Conservation (phyloP, 1,284 basidiomycete genomes). For the Grifola frondosa region DNA sequence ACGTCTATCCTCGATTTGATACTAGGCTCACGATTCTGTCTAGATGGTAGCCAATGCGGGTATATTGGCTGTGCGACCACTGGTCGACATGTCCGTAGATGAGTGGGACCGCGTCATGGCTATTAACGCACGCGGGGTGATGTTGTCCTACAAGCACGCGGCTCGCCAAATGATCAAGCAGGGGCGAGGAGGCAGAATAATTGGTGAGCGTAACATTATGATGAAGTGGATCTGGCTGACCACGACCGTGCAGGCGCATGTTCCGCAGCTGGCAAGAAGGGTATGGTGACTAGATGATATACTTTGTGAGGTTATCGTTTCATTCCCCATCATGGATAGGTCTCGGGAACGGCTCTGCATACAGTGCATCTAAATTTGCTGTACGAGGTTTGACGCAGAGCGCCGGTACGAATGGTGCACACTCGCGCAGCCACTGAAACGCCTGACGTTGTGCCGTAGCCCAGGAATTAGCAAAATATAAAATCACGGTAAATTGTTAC, state of each 20-base stretch:
- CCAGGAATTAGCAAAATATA: conserved; percentile 17
- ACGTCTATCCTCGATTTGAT: neutral
- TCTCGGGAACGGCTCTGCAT: conserved; percentile 13
- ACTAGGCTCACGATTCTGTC: no score
- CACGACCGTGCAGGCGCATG: conserved; percentile 16
- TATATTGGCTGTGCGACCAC: conserved; percentile 10
- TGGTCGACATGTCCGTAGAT: conserved; percentile 18
- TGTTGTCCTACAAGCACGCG: conserved; percentile 34
- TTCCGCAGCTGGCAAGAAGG: conserved; percentile 22
- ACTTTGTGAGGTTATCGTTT: no score
- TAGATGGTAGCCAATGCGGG: conserved; percentile 34
- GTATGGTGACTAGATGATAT: conserved; percentile 2
- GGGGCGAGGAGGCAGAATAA: conserved; percentile 32
- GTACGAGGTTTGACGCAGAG: conserved; percentile 34
- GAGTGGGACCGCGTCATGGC: conserved; percentile 23
- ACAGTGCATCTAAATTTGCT: conserved; percentile 34
- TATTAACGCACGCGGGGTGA: conserved; percentile 30
- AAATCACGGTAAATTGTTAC: conserved; percentile 30
- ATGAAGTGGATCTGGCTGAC: neutral
- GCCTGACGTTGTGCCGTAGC: conserved; percentile 12
- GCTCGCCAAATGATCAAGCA: conserved; percentile 28
- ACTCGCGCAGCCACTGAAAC: neutral
- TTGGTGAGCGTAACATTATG: conserved; percentile 18
- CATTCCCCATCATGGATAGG: conserved; percentile 6
- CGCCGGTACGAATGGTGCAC: conserved; percentile 18